Conservation (phyloP, 2,329 filamentous ascomycete species). For the Aspergillus brasiliensis region DNA sequence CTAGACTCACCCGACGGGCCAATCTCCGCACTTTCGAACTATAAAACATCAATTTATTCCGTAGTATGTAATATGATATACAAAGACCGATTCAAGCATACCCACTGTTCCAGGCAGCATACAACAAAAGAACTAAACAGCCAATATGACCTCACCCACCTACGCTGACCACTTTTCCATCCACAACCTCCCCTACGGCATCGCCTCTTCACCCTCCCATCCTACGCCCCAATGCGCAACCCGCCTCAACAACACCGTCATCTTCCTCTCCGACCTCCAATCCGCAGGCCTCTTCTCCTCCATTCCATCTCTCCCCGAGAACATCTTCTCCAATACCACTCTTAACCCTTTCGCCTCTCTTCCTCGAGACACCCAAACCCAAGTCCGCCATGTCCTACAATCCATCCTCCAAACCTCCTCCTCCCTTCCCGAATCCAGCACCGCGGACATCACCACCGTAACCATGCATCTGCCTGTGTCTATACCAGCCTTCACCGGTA, state of each 20-base stretch:
- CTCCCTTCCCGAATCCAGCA: conserved; percentile 21
- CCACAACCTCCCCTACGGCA: conserved; percentile 57
- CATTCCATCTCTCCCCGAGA: conserved; percentile 21
- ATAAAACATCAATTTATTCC: too few relatives aligned
- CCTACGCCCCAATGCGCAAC: conserved; percentile 51
- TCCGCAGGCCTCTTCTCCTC: conserved; percentile 30
- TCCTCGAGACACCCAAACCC: conserved; percentile 38
- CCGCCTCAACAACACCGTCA: conserved; percentile 52
- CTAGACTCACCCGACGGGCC: too few relatives aligned
- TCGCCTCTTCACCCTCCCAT: conserved; percentile 48
- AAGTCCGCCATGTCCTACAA: conserved; percentile 46
- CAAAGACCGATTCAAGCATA: too few relatives aligned
- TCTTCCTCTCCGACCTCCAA: conserved; percentile 54
- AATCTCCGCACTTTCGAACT: too few relatives aligned
- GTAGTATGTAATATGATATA: too few relatives aligned
- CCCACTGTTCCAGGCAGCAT: background rate
- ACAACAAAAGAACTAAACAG: background rate
- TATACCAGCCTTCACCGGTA: conserved; percentile 60
- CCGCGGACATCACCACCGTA: conserved; percentile 42
- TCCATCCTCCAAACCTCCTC: conserved; percentile 7
- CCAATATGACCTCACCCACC: conserved; percentile 23
- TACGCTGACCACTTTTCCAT: conserved; percentile 49
- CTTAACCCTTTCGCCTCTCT: conserved; percentile 57
- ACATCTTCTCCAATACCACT: conserved; percentile 37
- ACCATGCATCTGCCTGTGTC: conserved; percentile 58